These are phyloP conservation scores for Wickerhamomyces subpelliculosus DNA, from an alignment of 805 yeast species.

Conservation along the genomic window DNA sequence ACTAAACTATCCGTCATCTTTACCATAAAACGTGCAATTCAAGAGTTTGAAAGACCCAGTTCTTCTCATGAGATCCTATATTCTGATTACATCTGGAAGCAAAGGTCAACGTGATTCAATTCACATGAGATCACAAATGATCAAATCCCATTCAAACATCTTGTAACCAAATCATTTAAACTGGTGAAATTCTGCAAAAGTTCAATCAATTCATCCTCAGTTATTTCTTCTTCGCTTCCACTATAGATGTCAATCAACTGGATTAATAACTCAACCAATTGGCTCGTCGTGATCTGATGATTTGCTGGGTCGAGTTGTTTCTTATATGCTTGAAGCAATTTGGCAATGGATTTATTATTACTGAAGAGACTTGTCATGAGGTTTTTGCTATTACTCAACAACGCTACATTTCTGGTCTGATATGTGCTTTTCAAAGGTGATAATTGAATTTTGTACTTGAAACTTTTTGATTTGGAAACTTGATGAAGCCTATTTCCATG, in stretches of 20 bases:
- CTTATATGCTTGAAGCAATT: slow-evolving; percentile 5
- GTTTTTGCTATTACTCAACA: slow-evolving; percentile 1
- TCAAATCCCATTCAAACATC: background rate
- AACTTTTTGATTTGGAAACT: background rate
- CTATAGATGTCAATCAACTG: slow-evolving; percentile 1
- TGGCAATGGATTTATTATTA: slow-evolving; percentile 1
- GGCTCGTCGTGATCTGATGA: background rate
- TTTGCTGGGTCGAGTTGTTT: background rate
- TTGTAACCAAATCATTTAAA: slow-evolving; percentile 1
- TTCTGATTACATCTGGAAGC: no score
- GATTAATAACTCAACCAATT: slow-evolving; percentile 1
- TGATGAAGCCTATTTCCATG: background rate
- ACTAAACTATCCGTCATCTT: no score
- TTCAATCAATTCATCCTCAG: background rate
- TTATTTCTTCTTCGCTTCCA: slow-evolving; percentile 3
- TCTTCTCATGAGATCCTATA: no score
- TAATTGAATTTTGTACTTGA: background rate
- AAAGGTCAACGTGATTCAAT: no score
- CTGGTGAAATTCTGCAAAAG: slow-evolving; percentile 1
- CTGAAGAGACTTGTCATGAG: slow-evolving; percentile 3
- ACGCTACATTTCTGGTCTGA: background rate
- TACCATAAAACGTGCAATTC: no score
- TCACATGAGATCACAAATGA: no score
- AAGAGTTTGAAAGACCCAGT: no score
- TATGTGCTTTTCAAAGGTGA: slow-evolving; percentile 3